Conservation (phyloP, 768 basidiomycete genomes). For the Hydnum rufescens region DNA sequence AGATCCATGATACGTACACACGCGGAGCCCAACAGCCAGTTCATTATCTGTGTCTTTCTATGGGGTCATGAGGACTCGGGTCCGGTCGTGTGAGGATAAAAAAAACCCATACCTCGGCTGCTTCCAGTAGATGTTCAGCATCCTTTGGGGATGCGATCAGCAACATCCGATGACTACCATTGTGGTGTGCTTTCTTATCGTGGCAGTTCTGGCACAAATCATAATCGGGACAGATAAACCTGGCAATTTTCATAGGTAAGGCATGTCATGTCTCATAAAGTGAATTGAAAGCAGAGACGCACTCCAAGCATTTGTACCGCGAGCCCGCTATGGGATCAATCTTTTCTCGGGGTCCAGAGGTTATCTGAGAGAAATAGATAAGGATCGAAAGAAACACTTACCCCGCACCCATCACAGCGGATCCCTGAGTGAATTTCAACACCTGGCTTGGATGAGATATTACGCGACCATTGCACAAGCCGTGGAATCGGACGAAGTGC, state of each 20-base stretch:
- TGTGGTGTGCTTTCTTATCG: background rate
- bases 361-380: background rate
- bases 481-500: too few relatives aligned
- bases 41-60: background rate
- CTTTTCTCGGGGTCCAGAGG: background rate
- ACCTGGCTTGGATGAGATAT: background rate
- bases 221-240: constrained; percentile 7
- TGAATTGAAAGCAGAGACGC: background rate
- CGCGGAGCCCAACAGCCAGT: background rate
- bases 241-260: background rate
- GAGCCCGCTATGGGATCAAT: constrained; percentile 2
- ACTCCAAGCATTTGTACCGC: constrained; percentile 9
- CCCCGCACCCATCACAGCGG: constrained; percentile 9
- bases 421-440: constrained; percentile 2
- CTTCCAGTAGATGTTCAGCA: background rate
- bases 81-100: background rate
- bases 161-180: background rate
- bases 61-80: background rate
- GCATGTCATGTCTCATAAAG: background rate
- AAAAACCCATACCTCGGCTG: background rate
- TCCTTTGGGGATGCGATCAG: background rate
- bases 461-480: too few relatives aligned
- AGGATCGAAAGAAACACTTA: background rate
- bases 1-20: background rate
- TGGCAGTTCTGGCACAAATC: constrained; percentile 8